Percentiles rank a stretch among this genome's conserved stretches.
phyloP scores from a whole-genome alignment of 768 basidiomycete species.

The Naganishia vaughanmartiniae region DNA sequence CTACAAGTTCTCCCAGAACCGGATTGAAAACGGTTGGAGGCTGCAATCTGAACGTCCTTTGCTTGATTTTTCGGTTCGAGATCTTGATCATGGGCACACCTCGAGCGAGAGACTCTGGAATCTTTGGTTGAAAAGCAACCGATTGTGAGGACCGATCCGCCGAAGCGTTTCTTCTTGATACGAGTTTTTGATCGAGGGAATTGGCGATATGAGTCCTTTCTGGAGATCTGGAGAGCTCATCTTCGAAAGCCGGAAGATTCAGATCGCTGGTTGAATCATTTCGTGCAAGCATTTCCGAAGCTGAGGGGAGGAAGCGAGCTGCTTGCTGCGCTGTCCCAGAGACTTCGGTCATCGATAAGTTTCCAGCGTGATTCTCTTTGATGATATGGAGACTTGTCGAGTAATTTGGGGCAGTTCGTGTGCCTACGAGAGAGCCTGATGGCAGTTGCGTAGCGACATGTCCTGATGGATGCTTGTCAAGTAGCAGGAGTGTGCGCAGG shows the following conservation, averaged over 20 bases:
- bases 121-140: neutral
- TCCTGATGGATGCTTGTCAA: neutral
- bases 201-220: neutral
- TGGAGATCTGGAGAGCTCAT: slow-evolving; percentile 5
- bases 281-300: neutral
- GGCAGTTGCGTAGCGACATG: neutral
- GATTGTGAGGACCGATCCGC: neutral
- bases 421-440: neutral
- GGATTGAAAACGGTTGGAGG: slow-evolving; percentile 68
- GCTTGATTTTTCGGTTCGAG: slow-evolving; percentile 71
- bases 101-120: slow-evolving; percentile 29
- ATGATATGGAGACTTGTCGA: neutral
- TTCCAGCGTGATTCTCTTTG: neutral
- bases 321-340: neutral
- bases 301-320: neutral
- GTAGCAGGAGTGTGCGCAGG: neutral
- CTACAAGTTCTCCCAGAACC: slow-evolving; percentile 70
- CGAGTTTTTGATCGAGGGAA: neutral
- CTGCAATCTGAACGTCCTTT: slow-evolving; percentile 65
- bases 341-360: neutral
- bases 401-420: neutral
- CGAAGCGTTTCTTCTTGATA: neutral
- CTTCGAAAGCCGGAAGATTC: neutral
- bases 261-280: neutral
- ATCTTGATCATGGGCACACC: slow-evolving; percentile 72